phyloP scores from a whole-genome alignment of 805 yeast species.

The Suhomyces tanzawaensis region DNA sequence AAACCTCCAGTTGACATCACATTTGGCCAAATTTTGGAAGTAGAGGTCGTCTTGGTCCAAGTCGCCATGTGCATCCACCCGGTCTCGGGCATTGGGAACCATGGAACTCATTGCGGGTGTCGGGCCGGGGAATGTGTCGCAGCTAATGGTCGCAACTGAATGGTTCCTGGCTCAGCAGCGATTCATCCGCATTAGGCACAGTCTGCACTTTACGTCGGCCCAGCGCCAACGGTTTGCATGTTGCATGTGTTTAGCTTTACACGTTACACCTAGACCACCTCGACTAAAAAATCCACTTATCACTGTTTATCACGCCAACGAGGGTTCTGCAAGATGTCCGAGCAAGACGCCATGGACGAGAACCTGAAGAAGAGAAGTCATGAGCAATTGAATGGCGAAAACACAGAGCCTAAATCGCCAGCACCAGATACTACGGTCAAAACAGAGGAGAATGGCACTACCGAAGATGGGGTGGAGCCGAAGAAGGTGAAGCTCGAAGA shows the following conservation, averaged over 20 bases:
- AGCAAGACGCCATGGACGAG: constrained; percentile 1
- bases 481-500: constrained; percentile 3
- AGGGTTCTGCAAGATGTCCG: constrained; percentile 3
- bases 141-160: too few relatives aligned
- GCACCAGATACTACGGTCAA: neutral
- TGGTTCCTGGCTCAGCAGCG: too few relatives aligned
- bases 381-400: neutral
- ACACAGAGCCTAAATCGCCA: too few relatives aligned
- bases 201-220: neutral
- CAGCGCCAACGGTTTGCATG: neutral
- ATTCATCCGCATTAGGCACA: neutral
- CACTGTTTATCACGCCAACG: neutral
- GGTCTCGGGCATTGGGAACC: constrained; percentile 31
- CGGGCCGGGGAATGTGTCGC: too few relatives aligned
- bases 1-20: constrained; percentile 17
- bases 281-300: constrained; percentile 3
- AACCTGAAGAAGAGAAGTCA: neutral
- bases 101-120: constrained; percentile 23
- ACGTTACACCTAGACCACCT: constrained; percentile 1
- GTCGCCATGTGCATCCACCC: constrained; percentile 32
- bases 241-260: constrained; percentile 1
- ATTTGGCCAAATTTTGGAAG: constrained; percentile 6
- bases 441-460: neutral
- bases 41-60: constrained; percentile 20
- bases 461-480: constrained; percentile 1